Evolutionary conservation across 495 filamentous ascomycete genomes (phyloP).

Genomic region (Beverwykella pulmonaria): DNA sequence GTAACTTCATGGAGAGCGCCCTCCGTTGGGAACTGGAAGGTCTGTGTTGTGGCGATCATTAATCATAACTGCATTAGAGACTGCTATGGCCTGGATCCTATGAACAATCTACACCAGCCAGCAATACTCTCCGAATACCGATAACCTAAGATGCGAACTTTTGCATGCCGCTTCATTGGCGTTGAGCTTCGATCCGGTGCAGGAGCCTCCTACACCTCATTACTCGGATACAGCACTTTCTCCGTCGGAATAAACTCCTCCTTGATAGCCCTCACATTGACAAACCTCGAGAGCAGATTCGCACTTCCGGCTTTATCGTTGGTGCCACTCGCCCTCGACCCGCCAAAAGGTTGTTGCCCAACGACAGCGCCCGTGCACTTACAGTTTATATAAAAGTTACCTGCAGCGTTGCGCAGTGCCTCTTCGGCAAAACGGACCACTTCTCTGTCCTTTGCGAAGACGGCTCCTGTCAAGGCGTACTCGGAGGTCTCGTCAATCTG

Average conservation of each 20-base stretch:
- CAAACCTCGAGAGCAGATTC: conserved; percentile 46
- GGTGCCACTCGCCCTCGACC: conserved; percentile 47
- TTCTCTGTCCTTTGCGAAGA: conserved; percentile 47
- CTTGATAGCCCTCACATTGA: conserved; percentile 50
- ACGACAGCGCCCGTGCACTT: conserved; percentile 50
- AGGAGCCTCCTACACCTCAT: conserved; percentile 32
- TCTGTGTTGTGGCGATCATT: not conserved
- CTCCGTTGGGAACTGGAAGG: not conserved
- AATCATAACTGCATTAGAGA: not conserved
- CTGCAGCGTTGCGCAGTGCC: conserved; percentile 45
- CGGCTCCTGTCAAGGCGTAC: conserved; percentile 49
- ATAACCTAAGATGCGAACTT: not conserved
- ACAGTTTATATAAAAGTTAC: conserved; percentile 51
- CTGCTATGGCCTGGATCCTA: not conserved
- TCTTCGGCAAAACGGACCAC: conserved; percentile 46
- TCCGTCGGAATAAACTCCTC: conserved; percentile 45
- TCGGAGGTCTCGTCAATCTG: conserved; percentile 44
- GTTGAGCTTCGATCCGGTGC: not conserved
- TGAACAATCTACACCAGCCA: not conserved
- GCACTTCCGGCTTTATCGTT: conserved; percentile 51
- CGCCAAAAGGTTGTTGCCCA: conserved; percentile 51
- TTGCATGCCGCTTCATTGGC: not conserved
- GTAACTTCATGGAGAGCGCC: not conserved
- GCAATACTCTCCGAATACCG: not conserved
- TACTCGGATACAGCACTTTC: conserved; percentile 48